Evolutionary conservation across 2,329 filamentous ascomycete species (phyloP).

Genomic region (Penicillium hesseltinei): DNA sequence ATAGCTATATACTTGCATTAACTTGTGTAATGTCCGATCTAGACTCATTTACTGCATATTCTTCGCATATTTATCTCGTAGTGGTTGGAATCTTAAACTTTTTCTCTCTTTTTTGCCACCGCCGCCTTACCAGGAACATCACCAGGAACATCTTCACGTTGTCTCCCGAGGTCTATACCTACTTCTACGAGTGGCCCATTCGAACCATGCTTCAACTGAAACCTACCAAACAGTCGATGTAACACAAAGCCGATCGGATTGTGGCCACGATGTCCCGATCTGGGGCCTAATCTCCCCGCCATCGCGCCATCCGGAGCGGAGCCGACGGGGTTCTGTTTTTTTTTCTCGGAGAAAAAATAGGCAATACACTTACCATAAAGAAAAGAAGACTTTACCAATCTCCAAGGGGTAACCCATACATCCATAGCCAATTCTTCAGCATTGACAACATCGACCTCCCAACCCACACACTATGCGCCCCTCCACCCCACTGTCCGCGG

Average conservation of each 20-base stretch:
- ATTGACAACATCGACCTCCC: background rate
- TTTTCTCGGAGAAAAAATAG: slow-evolving; percentile 1
- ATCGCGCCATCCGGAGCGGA: slow-evolving; percentile 30
- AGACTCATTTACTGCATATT: background rate
- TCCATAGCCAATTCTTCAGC: background rate
- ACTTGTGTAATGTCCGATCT: slow-evolving; percentile 16
- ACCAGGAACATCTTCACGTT: background rate
- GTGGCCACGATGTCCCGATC: slow-evolving; percentile 2
- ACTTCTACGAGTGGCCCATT: background rate
- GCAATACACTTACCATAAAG: background rate
- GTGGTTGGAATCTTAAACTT: background rate
- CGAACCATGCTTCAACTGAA: background rate
- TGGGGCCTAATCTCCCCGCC: slow-evolving; percentile 10
- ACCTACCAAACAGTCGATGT: background rate
- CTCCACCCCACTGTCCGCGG: slow-evolving; percentile 39
- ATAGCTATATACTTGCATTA: slow-evolving; percentile 26
- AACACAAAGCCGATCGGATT: background rate
- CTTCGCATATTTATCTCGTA: background rate
- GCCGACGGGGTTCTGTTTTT: slow-evolving; percentile 3
- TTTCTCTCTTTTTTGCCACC: slow-evolving; percentile 20
- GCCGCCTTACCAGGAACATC: slow-evolving; percentile 8
- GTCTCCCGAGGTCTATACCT: background rate
- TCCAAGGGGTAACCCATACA: background rate
- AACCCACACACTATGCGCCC: slow-evolving; percentile 27
- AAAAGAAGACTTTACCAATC: background rate